Conservation (phyloP, 495 filamentous ascomycete species). For the Neurospora sp. region DNA sequence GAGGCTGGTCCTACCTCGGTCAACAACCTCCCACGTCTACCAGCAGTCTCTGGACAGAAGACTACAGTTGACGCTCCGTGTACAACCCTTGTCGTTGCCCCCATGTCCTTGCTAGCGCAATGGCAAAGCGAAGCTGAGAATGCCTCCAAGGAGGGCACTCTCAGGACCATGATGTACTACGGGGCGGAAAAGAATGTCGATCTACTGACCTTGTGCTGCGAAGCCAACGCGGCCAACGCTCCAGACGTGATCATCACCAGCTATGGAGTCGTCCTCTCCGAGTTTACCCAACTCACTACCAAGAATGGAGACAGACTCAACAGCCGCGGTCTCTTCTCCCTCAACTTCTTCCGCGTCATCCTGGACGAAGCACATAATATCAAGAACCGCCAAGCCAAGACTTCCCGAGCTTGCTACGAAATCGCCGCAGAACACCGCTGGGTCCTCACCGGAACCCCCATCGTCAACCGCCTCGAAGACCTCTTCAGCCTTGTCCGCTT, state of each 20-base stretch:
- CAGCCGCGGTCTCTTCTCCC: conserved; percentile 71
- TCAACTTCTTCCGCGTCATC: conserved; percentile 90
- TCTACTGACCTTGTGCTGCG: conserved; percentile 65
- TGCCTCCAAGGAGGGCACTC: conserved; percentile 67
- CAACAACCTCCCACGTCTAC: conserved; percentile 43
- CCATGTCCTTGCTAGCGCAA: conserved; percentile 86
- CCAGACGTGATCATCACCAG: conserved; percentile 93
- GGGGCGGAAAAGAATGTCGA: conserved; percentile 72
- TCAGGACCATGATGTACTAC: conserved; percentile 86
- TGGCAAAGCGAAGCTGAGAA: conserved; percentile 94
- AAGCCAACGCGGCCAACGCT: conserved; percentile 59
- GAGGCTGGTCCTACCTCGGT: conserved; percentile 32
- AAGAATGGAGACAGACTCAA: conserved; percentile 44
- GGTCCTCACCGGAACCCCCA: conserved; percentile 91
- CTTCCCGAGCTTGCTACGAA: conserved; percentile 87
- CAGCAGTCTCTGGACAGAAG: conserved; percentile 31
- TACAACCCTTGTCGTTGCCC: conserved; percentile 89
- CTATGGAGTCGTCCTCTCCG: conserved; percentile 85
- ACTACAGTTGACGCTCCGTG: conserved; percentile 61
- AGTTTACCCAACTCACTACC: conserved; percentile 62
- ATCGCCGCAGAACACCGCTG: conserved; percentile 77
- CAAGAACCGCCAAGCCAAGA: conserved; percentile 84
- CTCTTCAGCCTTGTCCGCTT: conserved; percentile 93
- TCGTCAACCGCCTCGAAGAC: conserved; percentile 93
- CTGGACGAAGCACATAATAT: conserved; percentile 92